Evolutionary conservation across 2,329 filamentous ascomycete genomes (phyloP).

Genomic region (Trichoderma aggressivum): DNA sequence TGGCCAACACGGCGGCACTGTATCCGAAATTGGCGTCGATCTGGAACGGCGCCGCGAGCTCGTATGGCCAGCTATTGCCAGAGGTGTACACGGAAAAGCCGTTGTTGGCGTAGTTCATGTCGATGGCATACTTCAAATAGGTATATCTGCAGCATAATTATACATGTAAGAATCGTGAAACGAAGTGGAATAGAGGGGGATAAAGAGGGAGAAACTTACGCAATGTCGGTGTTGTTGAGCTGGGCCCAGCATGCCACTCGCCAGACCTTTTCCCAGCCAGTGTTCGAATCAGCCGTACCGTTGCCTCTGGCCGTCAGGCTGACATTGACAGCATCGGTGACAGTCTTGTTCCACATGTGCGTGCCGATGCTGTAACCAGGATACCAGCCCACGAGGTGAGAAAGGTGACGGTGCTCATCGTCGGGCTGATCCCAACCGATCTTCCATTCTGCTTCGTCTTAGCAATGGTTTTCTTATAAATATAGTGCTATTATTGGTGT

Average conservation of each 20-base stretch:
- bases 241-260: slow-evolving; percentile 54
- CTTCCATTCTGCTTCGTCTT: slow-evolving; percentile 27
- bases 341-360: slow-evolving; percentile 42
- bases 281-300: slow-evolving; percentile 49
- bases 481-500: accelerated
- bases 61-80: slow-evolving; percentile 23
- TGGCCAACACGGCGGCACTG: slow-evolving; percentile 46
- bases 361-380: slow-evolving; percentile 50
- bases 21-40: slow-evolving; percentile 58
- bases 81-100: slow-evolving; percentile 48
- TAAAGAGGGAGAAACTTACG: neutral
- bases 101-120: slow-evolving; percentile 49
- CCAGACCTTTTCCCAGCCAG: slow-evolving; percentile 59
- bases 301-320: slow-evolving; percentile 45
- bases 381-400: slow-evolving; percentile 54
- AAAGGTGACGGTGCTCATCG: slow-evolving; percentile 42
- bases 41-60: slow-evolving; percentile 48
- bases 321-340: slow-evolving; percentile 41
- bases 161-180: neutral
- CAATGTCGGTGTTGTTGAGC: slow-evolving; percentile 46
- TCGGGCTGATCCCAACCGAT: slow-evolving; percentile 28
- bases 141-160: slow-evolving; percentile 38
- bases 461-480: neutral
- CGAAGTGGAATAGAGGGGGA: accelerated
- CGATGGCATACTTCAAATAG: slow-evolving; percentile 47